These are phyloP conservation scores for Biscogniauxia mediterranea DNA, from an alignment of 2,329 filamentous ascomycete genomes.

Conservation along the genomic window DNA sequence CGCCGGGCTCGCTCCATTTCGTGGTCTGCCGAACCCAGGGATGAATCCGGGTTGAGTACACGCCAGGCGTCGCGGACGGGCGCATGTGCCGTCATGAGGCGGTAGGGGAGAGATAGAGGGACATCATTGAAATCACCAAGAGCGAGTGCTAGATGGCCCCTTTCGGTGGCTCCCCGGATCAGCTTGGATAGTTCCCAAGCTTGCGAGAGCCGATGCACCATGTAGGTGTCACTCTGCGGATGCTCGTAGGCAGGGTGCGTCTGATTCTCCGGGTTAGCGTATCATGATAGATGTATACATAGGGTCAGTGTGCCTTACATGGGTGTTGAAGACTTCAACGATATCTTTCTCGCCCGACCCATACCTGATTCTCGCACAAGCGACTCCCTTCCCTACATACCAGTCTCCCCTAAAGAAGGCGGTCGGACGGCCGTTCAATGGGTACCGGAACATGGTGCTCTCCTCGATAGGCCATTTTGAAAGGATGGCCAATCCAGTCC, in stretches of 20 bases:
- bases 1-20: constrained; percentile 64
- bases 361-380: constrained; percentile 74
- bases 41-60: constrained; percentile 77
- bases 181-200: constrained; percentile 94
- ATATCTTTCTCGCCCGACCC: constrained; percentile 64
- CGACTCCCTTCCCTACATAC: constrained; percentile 94
- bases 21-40: constrained; percentile 70
- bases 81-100: constrained; percentile 74
- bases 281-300: background rate
- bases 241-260: constrained; percentile 84
- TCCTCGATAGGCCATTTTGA: constrained; percentile 91
- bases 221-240: constrained; percentile 76
- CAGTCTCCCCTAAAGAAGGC: constrained; percentile 95
- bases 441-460: constrained; percentile 80
- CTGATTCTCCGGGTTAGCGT: constrained; percentile 16
- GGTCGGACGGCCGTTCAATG: constrained; percentile 89
- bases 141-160: constrained; percentile 79
- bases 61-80: constrained; percentile 84
- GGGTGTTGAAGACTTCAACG: constrained; percentile 89
- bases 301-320: constrained; percentile 45
- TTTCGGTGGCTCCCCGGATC: constrained; percentile 75
- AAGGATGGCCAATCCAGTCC: constrained; percentile 83
- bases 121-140: constrained; percentile 97
- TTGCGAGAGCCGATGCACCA: constrained; percentile 87
- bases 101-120: constrained; percentile 81